A percentile compares a stretch with the other conserved stretches of the same genome.
These are phyloP conservation scores for Racocetra persica DNA, from an alignment of 371 early-diverging fungal species.

Conservation along the genomic window DNA sequence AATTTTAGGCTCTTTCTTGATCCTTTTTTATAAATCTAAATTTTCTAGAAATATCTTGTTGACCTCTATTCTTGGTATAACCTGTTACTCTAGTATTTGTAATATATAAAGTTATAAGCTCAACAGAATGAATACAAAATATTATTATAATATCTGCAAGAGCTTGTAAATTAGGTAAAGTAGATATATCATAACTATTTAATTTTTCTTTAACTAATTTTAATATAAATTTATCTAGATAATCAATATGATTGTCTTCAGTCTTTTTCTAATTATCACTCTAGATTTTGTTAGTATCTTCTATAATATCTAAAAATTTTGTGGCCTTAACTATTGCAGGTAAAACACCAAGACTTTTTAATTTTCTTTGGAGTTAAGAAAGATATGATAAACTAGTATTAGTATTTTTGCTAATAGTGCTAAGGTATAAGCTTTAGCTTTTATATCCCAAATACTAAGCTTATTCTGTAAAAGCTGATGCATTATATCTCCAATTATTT, in stretches of 20 bases:
- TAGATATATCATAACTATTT: slow-evolving; percentile 6
- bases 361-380: slow-evolving; percentile 19
- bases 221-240: slow-evolving; percentile 5
- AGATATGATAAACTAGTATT: not conserved
- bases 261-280: not conserved
- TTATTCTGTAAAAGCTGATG: not conserved
- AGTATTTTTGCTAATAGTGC: not conserved
- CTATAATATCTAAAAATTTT: not conserved
- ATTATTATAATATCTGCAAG: slow-evolving; percentile 32
- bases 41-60: slow-evolving; percentile 1
- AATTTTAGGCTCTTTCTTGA: not conserved
- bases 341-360: not conserved
- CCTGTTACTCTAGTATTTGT: slow-evolving; percentile 4
- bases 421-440: not conserved
- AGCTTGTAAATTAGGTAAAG: slow-evolving; percentile 1
- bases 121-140: slow-evolving; percentile 16
- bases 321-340: not conserved
- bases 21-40: slow-evolving; percentile 14
- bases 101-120: slow-evolving; percentile 37
- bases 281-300: slow-evolving; percentile 25
- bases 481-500: slow-evolving; percentile 3
- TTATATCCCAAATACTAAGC: not conserved
- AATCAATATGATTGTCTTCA: slow-evolving; percentile 6
- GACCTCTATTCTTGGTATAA: slow-evolving; percentile 7
- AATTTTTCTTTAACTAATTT: slow-evolving; percentile 35